Percentiles rank a stretch among this genome's conserved stretches.
Evolutionary conservation across 2,329 filamentous ascomycete genomes (phyloP).

Genomic region (Xylaria multiplex): DNA sequence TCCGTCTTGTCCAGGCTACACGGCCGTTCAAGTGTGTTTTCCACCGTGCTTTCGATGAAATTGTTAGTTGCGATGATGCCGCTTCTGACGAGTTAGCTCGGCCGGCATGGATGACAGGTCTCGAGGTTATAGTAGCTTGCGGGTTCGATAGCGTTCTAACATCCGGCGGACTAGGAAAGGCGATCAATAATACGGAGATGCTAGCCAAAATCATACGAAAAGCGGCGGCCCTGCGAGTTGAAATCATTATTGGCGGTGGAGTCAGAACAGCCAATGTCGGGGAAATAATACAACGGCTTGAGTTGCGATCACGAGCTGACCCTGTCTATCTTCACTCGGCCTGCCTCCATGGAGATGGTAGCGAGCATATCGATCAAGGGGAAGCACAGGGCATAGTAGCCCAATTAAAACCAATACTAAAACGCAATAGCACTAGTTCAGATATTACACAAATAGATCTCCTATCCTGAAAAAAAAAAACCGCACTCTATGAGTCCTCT

Average conservation of each 20-base stretch:
- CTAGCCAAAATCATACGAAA: conserved; percentile 52
- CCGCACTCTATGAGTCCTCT: not conserved
- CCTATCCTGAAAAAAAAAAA: not conserved
- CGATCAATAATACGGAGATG: conserved; percentile 52
- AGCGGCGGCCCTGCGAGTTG: conserved; percentile 47
- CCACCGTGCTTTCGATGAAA: conserved; percentile 65
- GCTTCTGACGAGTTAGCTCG: conserved; percentile 11
- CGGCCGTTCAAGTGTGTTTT: conserved; percentile 60
- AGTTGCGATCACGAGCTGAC: conserved; percentile 42
- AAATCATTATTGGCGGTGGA: conserved; percentile 65
- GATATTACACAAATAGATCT: not conserved
- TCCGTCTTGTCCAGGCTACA: conserved; percentile 54
- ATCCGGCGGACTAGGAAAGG: conserved; percentile 59
- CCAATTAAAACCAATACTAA: conserved; percentile 26
- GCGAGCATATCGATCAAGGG: conserved; percentile 41
- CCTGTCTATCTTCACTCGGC: conserved; percentile 61
- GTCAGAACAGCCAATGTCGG: conserved; percentile 56
- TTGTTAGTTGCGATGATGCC: conserved; percentile 48
- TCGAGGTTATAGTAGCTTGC: conserved; percentile 53
- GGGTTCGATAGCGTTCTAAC: conserved; percentile 65
- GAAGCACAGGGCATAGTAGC: conserved; percentile 46
- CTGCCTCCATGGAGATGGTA: conserved; percentile 47
- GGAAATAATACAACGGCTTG: conserved; percentile 42
- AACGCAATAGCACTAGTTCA: not conserved
- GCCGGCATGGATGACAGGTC: conserved; percentile 40